Evolutionary conservation across 1,139 yeast species (phyloP).

Genomic region (Hemisphaericaspora subhashii): DNA sequence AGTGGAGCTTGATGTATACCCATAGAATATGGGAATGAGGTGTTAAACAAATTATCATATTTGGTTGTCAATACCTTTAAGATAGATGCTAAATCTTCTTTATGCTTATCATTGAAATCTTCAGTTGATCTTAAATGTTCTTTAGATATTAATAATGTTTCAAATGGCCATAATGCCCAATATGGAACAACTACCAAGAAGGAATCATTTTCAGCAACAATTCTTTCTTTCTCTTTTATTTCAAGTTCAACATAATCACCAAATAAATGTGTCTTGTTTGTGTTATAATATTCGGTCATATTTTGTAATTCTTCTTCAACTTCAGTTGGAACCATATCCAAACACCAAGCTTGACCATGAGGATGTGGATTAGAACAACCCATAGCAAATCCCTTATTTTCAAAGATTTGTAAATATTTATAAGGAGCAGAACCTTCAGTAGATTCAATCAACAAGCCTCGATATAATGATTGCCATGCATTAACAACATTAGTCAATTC

Average conservation of each 20-base stretch:
- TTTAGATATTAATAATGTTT: slow-evolving; percentile 61
- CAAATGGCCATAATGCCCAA: slow-evolving; percentile 87
- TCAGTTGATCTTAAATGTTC: slow-evolving; percentile 52
- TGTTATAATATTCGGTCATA: slow-evolving; percentile 47
- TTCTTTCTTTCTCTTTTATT: slow-evolving; percentile 47
- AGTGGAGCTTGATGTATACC: slow-evolving; percentile 76
- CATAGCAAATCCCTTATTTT: slow-evolving; percentile 79
- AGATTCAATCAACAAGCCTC: slow-evolving; percentile 38
- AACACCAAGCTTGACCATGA: slow-evolving; percentile 80
- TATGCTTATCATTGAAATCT: slow-evolving; percentile 51
- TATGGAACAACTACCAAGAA: slow-evolving; percentile 75
- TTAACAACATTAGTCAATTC: slow-evolving; percentile 51
- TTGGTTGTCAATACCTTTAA: slow-evolving; percentile 58
- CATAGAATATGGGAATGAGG: slow-evolving; percentile 79
- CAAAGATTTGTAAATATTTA: slow-evolving; percentile 70
- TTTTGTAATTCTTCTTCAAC: slow-evolving; percentile 59
- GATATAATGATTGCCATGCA: slow-evolving; percentile 61
- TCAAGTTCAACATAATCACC: slow-evolving; percentile 69
- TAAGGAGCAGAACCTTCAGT: slow-evolving; percentile 43
- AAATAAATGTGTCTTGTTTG: slow-evolving; percentile 51
- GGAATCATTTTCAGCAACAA: slow-evolving; percentile 60
- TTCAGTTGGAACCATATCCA: slow-evolving; percentile 66
- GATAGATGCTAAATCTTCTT: slow-evolving; percentile 56
- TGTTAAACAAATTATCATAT: slow-evolving; percentile 70
- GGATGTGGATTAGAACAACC: slow-evolving; percentile 85